Conservation (phyloP, 1,284 basidiomycete species). For the Sporisorium reilianum region DNA sequence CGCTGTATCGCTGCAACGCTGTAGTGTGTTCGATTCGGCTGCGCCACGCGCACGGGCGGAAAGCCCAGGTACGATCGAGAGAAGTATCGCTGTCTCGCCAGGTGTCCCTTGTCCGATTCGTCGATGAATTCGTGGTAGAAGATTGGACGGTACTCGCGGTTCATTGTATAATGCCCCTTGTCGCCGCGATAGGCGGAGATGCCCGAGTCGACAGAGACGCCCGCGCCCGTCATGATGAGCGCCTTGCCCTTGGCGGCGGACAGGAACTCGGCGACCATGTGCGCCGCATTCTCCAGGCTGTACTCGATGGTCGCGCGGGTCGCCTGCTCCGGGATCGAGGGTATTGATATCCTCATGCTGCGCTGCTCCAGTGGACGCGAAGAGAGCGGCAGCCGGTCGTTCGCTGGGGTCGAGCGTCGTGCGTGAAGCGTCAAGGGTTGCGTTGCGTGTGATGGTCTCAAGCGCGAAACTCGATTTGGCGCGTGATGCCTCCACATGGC, state of each 20-base stretch:
- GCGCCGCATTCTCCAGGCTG: conserved; percentile 46
- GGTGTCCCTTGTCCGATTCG: conserved; percentile 47
- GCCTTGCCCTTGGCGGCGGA: conserved; percentile 42
- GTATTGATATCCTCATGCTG: conserved; percentile 66
- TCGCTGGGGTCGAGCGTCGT: neutral
- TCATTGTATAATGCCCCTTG: conserved; percentile 63
- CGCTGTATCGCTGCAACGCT: conserved; percentile 64
- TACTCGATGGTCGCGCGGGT: conserved; percentile 35
- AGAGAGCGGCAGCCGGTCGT: neutral
- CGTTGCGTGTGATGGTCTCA: neutral
- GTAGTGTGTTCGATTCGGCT: conserved; percentile 65
- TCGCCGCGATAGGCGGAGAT: conserved; percentile 68
- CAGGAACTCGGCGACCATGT: conserved; percentile 52
- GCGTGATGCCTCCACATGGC: neutral
- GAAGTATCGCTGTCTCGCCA: conserved; percentile 64
- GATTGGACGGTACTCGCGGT: conserved; percentile 67
- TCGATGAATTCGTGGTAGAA: conserved; percentile 67
- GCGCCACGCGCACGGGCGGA: conserved; percentile 59
- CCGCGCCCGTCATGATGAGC: conserved; percentile 63
- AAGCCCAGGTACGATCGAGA: conserved; percentile 67
- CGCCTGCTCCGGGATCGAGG: conserved; percentile 58
- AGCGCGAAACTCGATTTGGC: neutral
- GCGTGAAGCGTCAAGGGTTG: neutral
- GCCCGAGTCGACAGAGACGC: conserved; percentile 66
- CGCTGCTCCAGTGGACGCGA: neutral